Base-by-base conservation (phyloP, 2,329 filamentous ascomycete genomes). In the Trichoderma semiorbis region DNA sequence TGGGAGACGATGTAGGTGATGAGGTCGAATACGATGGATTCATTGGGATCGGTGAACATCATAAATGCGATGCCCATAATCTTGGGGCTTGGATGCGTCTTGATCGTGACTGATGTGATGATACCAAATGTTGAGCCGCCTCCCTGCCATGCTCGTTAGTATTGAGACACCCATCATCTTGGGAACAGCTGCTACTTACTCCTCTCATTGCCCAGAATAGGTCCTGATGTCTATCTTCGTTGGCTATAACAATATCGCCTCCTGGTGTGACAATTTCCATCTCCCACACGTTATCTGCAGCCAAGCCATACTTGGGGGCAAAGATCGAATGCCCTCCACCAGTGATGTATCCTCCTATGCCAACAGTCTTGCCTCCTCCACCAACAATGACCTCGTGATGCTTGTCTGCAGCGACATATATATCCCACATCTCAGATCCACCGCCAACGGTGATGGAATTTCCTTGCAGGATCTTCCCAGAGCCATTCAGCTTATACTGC, bases 201-300 rank as follows among this genome's bases (percentile, higher is more conserved):
- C 89, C 89, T 72, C 86, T 80, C 73, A 91, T 82, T 0, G 90
- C 90, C 90, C 89, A 92, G 77, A 90, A 91, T 0, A 92, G 78
- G 69, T 91, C 89, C 0, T 80, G 71, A 69, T 91, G 83, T 50
- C 86, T 81, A 12, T 85, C 83, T 50, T 86, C 85, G 62, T 87
- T 89, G 1, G 85, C 83, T 0, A 80, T 83, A 2, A 90, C 55
- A 7, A 87, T 81, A 7, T 84, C 77, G 0, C 89, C 89, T 4
- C 75, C 75, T 0, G 85, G 85, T 0, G 86, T 87, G 1, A 92
- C 85, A 0, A 90, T 80, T 34, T 89, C 84, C 79, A 87, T 84
- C 74, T 90, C 83, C 4, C 92, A 78, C 2, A 89, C 86, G 55
- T 91, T 86, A 74, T 92, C 90, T 1, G 87, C 88, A 2, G 81